Evolutionary conservation across 805 yeast genomes (phyloP).

Genomic region (Candida endomychidarum): DNA sequence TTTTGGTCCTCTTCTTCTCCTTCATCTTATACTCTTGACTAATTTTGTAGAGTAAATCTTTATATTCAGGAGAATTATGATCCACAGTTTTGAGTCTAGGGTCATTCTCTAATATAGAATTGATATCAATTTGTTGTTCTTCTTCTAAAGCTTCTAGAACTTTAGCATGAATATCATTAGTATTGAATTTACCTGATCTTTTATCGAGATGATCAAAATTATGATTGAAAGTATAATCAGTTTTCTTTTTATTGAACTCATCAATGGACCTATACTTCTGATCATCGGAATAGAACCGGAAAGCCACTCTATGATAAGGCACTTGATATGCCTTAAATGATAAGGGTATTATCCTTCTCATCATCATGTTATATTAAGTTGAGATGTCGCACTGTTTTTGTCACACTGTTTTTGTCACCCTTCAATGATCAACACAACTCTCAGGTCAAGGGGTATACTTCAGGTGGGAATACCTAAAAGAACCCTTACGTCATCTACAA

Average conservation of each 20-base stretch:
- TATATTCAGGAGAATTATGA: slow-evolving; percentile 38
- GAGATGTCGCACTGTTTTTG: too few relatives aligned
- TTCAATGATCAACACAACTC: neutral
- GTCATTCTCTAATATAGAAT: slow-evolving; percentile 27
- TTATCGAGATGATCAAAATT: neutral
- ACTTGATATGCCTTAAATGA: neutral
- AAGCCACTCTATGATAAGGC: neutral
- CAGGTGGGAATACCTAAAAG: too few relatives aligned
- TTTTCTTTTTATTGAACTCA: slow-evolving; percentile 37
- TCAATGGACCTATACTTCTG: slow-evolving; percentile 26
- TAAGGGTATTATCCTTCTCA: neutral
- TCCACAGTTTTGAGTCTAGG: slow-evolving; percentile 29
- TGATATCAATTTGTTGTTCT: slow-evolving; percentile 19
- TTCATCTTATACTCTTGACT: slow-evolving; percentile 26
- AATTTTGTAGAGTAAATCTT: slow-evolving; percentile 28
- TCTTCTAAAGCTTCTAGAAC: slow-evolving; percentile 16
- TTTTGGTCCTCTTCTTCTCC: slow-evolving; percentile 26
- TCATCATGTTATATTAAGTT: too few relatives aligned
- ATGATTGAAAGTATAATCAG: slow-evolving; percentile 14
- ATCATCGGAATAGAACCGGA: slow-evolving; percentile 4
- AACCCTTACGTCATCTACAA: slow-evolving; percentile 29
- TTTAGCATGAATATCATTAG: slow-evolving; percentile 9
- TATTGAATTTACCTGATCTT: slow-evolving; percentile 1
- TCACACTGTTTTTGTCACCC: too few relatives aligned
- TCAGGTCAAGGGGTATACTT: too few relatives aligned